Evolutionary conservation across 1,284 basidiomycete genomes (phyloP).

Genomic region (Ustilago cynodontis): DNA sequence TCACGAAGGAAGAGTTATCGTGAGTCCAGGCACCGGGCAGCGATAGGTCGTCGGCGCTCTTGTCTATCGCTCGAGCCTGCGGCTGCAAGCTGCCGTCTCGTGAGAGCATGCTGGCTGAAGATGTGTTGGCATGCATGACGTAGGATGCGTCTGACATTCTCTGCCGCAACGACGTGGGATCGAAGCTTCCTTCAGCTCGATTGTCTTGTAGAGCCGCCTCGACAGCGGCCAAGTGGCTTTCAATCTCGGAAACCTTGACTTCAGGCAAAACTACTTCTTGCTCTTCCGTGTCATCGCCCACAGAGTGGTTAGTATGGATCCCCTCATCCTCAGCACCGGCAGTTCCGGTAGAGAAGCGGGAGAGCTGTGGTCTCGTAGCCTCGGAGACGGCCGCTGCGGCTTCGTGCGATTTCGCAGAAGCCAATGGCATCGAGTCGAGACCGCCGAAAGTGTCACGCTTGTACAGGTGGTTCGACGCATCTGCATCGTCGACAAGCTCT

Average conservation of each 20-base stretch:
- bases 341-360: slow-evolving; percentile 28
- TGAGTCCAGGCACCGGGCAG: slow-evolving; percentile 46
- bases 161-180: slow-evolving; percentile 41
- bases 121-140: slow-evolving; percentile 32
- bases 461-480: slow-evolving; percentile 7
- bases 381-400: background rate
- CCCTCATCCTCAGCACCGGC: slow-evolving; percentile 15
- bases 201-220: slow-evolving; percentile 51
- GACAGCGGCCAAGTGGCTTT: slow-evolving; percentile 44
- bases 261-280: slow-evolving; percentile 39
- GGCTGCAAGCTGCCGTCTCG: slow-evolving; percentile 23
- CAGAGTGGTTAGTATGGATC: background rate
- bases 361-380: slow-evolving; percentile 29
- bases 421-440: slow-evolving; percentile 19
- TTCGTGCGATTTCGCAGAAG: background rate
- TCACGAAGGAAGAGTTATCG: slow-evolving; percentile 27
- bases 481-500: background rate
- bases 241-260: slow-evolving; percentile 49
- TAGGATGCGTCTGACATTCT: slow-evolving; percentile 42
- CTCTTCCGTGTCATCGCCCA: slow-evolving; percentile 24
- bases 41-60: slow-evolving; percentile 35
- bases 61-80: slow-evolving; percentile 4
- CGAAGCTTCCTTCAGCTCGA: slow-evolving; percentile 45
- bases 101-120: slow-evolving; percentile 39
- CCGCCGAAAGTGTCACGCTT: slow-evolving; percentile 46